Base-by-base conservation (phyloP, 1,284 basidiomycete species). In the Moesziomyces aphidis region DNA sequence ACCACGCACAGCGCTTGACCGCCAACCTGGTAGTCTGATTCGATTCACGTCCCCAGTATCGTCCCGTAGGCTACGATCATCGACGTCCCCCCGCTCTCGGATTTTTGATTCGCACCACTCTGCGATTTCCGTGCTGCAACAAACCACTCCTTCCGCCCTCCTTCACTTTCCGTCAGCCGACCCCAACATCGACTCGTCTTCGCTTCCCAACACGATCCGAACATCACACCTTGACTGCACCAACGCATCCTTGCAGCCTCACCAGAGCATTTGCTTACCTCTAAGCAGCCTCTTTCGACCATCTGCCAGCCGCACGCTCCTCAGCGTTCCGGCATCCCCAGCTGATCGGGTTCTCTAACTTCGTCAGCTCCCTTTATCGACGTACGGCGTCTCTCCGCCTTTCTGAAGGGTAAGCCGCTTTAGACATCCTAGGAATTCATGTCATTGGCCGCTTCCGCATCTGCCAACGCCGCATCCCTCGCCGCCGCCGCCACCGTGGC, bases 1-100 rank as follows among this genome's bases (percentile, higher is more conserved):
- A 52, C 24, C 44, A 22, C 19, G 24, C 19, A 50, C 50, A 53
- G 59, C 46, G 65, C 65, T 50, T 43, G 23, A 31, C 10, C 13
- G 24, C 28, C 50, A 36, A 47, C 43, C 42, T 52, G 54, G 48
- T 60, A 22, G 47, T 46, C 44, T 53, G 53, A 57, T 8, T 34
- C 21, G 24, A 22, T 51, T 34, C 45, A 47, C 56, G 60, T 65
- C 64, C 26, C 50, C n/a, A 61, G 63, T 57, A 52, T 66, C 63
- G 69, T 73, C 69, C 63, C 63, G 52, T 67, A 50, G 70, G 64
- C 64, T 64, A 73, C 70, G 63, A 60, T 58, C 63, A 60, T 73
- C 61, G 52, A 62, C 63, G 49, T 60, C 15, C 23, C 22, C 46
- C 46, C 50, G 51, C 60, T 48, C 51, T 62, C 56, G 52, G 31